Evolutionary conservation across 352 stramenopile genomes (phyloP).

Genomic region (Phytophthora pseudosyringae): DNA sequence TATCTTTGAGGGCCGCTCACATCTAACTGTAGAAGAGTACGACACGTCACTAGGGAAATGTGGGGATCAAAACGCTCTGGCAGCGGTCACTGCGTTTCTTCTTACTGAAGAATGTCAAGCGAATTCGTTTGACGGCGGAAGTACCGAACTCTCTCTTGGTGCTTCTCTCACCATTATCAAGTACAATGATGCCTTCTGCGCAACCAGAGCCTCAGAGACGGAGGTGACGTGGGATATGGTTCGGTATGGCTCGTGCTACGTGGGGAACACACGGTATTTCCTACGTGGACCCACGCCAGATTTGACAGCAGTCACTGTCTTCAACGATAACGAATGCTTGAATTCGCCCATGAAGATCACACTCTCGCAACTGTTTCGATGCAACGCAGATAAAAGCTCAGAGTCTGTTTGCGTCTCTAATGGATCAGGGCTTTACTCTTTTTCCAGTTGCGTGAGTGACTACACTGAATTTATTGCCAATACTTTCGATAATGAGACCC

Average conservation of each 20-base stretch:
- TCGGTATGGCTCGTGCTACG: neutral
- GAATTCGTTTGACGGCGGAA: neutral
- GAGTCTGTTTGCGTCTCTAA: neutral
- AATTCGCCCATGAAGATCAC: constrained; percentile 1
- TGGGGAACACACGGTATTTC: constrained; percentile 3
- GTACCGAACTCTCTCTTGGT: constrained; percentile 5
- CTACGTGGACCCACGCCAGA: neutral
- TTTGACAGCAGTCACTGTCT: constrained; percentile 10
- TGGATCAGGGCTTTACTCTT: neutral
- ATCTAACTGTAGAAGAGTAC: constrained; percentile 8
- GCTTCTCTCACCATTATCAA: neutral
- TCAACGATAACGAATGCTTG: neutral
- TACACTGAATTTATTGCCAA: neutral
- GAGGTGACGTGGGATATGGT: constrained; percentile 11
- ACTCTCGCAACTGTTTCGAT: constrained; percentile 1
- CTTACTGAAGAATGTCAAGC: constrained; percentile 8
- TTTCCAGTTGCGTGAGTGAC: constrained; percentile 5
- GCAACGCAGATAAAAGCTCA: constrained; percentile 1
- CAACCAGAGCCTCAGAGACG: neutral
- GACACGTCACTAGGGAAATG: constrained; percentile 5
- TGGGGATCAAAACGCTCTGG: neutral
- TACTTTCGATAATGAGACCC: constrained; percentile 4
- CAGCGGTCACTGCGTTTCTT: neutral
- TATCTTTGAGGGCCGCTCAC: constrained; percentile 2
- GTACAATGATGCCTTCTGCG: constrained; percentile 2